Conservation (phyloP, 1,284 basidiomycete genomes). For the Sanghuangporus sanghuang region DNA sequence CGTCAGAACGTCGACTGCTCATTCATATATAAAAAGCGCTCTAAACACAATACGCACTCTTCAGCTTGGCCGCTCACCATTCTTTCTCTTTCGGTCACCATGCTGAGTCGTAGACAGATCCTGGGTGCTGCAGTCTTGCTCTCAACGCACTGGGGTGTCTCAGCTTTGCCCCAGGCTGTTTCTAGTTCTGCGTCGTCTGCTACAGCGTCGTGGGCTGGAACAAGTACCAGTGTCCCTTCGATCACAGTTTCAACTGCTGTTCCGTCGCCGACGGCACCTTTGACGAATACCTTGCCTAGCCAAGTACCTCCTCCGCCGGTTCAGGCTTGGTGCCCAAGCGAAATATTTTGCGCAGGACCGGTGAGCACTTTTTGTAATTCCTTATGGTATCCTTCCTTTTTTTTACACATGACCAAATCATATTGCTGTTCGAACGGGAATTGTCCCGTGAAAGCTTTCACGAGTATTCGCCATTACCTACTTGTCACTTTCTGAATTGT, state of each 20-base stretch:
- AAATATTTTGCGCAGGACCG: slow-evolving; percentile 77
- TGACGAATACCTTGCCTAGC: slow-evolving; percentile 53
- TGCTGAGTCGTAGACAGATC: background rate
- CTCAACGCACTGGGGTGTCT: background rate
- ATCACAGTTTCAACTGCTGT: slow-evolving; percentile 53
- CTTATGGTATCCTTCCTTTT: background rate
- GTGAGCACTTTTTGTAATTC: slow-evolving; percentile 39
- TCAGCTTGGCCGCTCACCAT: background rate
- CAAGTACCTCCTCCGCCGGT: slow-evolving; percentile 65
- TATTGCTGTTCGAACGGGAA: background rate
- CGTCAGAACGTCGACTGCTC: background rate
- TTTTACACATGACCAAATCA: background rate
- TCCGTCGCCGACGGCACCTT: slow-evolving; percentile 56
- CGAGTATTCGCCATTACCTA: too few relatives aligned
- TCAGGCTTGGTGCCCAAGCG: slow-evolving; percentile 76
- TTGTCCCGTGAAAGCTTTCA: background rate
- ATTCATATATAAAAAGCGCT: background rate
- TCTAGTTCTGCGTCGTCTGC: slow-evolving; percentile 8
- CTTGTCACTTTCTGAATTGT: background rate
- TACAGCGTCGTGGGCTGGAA: slow-evolving; percentile 15
- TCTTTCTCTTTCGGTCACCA: background rate
- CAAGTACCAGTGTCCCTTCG: slow-evolving; percentile 26
- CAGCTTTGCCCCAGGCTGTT: slow-evolving; percentile 7
- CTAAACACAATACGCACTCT: background rate
- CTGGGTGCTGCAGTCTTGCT: background rate